Conservation (phyloP, 139 green algal species). For the Raphidocelis subcapitata region DNA sequence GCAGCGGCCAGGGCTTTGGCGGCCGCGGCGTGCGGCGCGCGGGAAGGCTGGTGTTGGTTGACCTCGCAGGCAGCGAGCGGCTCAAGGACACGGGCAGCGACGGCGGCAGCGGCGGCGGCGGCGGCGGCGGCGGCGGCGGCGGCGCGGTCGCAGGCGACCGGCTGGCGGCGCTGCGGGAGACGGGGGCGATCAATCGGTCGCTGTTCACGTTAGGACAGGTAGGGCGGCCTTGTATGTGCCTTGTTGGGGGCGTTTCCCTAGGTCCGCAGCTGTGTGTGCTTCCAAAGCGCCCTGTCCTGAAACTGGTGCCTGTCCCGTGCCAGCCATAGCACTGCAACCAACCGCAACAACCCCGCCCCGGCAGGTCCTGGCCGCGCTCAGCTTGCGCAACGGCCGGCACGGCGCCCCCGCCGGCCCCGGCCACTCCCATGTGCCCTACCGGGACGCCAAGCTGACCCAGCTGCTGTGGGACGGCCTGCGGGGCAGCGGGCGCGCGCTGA, state of each 20-base stretch:
- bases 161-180: slow-evolving; percentile 79
- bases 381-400: slow-evolving; percentile 10
- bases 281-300: too few relatives aligned
- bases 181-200: slow-evolving; percentile 93
- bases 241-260: too few relatives aligned
- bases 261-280: too few relatives aligned
- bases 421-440: slow-evolving; percentile 88
- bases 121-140: slow-evolving; percentile 52
- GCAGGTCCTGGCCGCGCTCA: slow-evolving; percentile 53
- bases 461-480: slow-evolving; percentile 94
- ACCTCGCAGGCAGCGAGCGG: slow-evolving; percentile 94
- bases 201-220: slow-evolving; percentile 91
- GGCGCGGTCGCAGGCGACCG: slow-evolving; percentile 41
- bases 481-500: slow-evolving; percentile 61
- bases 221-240: slow-evolving; percentile 78
- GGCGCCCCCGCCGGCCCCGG: slow-evolving; percentile 5
- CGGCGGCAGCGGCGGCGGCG: neutral
- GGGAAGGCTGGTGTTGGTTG: slow-evolving; percentile 80
- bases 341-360: too few relatives aligned
- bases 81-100: slow-evolving; percentile 54
- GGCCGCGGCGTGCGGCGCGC: slow-evolving; percentile 27
- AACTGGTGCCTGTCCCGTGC: too few relatives aligned
- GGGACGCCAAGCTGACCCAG: slow-evolving; percentile 96
- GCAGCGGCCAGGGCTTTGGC: neutral
- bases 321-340: too few relatives aligned